These are phyloP conservation scores for Kwoniella sp. DNA, from an alignment of 768 basidiomycete species.

Conservation along the genomic window DNA sequence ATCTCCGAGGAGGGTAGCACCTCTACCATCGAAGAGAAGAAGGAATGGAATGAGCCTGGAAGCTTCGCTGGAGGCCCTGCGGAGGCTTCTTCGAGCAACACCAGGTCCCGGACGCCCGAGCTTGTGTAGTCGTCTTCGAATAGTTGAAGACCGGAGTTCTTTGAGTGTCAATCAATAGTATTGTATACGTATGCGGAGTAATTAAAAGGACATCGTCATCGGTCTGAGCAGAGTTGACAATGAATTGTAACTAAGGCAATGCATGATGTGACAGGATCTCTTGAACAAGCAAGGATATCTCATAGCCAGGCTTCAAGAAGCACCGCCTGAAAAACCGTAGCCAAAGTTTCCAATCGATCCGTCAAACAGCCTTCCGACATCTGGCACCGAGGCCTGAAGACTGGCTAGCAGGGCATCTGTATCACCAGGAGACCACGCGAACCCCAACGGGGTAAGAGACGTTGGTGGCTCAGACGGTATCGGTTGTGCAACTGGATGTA, in stretches of 20 bases:
- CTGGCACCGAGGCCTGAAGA: constrained; percentile 23
- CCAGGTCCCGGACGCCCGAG: constrained; percentile 9
- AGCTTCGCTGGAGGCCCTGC: constrained; percentile 8
- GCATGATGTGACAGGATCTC: too few relatives aligned
- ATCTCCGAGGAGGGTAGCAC: background rate
- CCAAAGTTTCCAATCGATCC: constrained; percentile 19
- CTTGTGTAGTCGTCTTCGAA: constrained; percentile 2
- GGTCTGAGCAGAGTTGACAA: too few relatives aligned
- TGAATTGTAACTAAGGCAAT: too few relatives aligned
- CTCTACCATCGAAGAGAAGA: constrained; percentile 16
- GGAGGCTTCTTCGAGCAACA: background rate
- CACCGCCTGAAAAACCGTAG: background rate
- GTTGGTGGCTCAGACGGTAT: background rate
- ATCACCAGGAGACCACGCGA: constrained; percentile 12
- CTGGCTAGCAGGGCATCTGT: constrained; percentile 15
- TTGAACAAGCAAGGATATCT: too few relatives aligned
- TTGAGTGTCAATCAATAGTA: background rate
- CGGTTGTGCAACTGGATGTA: background rate
- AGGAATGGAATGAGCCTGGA: constrained; percentile 22
- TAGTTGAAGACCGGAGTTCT: too few relatives aligned
- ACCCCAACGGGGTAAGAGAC: background rate
- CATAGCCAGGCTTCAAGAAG: too few relatives aligned
- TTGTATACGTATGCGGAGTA: background rate
- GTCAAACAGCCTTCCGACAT: constrained; percentile 27
- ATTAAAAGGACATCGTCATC: too few relatives aligned